phyloP scores from a whole-genome alignment of 805 yeast species.

The Osmozyma mogii region DNA sequence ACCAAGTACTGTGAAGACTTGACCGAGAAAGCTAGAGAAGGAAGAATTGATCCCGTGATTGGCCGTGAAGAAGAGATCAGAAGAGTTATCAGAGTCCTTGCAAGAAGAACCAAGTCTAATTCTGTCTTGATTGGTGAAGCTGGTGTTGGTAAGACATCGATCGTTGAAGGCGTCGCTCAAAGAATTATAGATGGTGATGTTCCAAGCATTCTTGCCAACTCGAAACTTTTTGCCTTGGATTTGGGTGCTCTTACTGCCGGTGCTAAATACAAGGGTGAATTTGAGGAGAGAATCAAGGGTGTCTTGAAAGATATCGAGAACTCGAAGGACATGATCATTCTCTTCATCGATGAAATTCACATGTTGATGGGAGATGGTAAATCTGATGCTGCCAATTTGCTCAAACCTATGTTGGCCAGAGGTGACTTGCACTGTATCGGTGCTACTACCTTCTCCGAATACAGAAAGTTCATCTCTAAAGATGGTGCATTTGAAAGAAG shows the following conservation, averaged over 20 bases:
- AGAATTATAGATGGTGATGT: conserved; percentile 94
- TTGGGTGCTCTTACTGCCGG: conserved; percentile 97
- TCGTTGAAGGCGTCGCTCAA: conserved; percentile 98
- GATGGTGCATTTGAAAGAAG: conserved; percentile 99
- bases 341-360: conserved; percentile 96
- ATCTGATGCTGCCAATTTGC: conserved; percentile 90
- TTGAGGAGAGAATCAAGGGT: conserved; percentile 96
- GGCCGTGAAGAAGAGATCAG: conserved; percentile 98
- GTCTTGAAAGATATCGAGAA: conserved; percentile 90
- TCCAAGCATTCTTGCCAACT: conserved; percentile 75
- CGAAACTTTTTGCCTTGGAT: conserved; percentile 81
- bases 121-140: conserved; percentile 98
- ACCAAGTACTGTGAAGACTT: conserved; percentile 87
- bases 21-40: conserved; percentile 88
- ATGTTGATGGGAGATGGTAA: conserved; percentile 99
- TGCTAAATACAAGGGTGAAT: conserved; percentile 97
- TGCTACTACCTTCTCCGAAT: conserved; percentile 94
- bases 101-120: conserved; percentile 96
- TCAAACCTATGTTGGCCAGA: conserved; percentile 96
- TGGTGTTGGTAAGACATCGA: conserved; percentile 98
- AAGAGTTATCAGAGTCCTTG: conserved; percentile 86
- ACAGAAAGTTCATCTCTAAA: conserved; percentile 84
- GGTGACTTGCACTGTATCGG: conserved; percentile 96
- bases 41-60: conserved; percentile 95
- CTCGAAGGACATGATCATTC: conserved; percentile 74